Conservation (phyloP, 148 eudicot genomes). For the Nyssa sinensis region DNA sequence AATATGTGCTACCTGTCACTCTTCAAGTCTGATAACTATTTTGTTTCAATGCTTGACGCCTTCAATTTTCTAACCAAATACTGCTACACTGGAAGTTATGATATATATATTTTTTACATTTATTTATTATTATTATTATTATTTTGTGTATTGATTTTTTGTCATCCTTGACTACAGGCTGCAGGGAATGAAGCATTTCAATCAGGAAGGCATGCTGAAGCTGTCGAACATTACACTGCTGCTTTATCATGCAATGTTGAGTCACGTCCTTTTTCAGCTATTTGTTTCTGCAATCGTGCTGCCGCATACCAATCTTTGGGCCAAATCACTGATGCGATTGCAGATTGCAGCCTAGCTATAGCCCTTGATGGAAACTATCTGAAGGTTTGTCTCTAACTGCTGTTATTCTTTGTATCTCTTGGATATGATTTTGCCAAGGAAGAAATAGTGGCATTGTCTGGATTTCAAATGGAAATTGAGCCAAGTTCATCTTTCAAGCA, state of each 20-base stretch:
- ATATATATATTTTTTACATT: neutral
- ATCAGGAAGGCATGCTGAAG: constrained; percentile 75
- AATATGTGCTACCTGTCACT: neutral
- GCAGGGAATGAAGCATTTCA: constrained; percentile 93
- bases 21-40: neutral
- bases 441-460: neutral
- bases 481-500: no score
- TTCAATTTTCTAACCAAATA: neutral
- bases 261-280: constrained; percentile 85
- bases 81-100: neutral
- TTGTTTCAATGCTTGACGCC: neutral
- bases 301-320: constrained; percentile 87
- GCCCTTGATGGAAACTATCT: constrained; percentile 82
- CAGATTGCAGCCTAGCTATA: constrained; percentile 91
- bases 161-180: constrained; percentile 37
- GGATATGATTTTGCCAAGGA: neutral
- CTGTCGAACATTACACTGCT: constrained; percentile 82
- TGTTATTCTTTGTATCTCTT: neutral
- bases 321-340: constrained; percentile 77
- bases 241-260: constrained; percentile 79
- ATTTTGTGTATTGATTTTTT: neutral
- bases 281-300: constrained; percentile 93
- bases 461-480: neutral
- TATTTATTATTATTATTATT: no score
- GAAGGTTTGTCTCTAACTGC: constrained; percentile 51